phyloP scores from a whole-genome alignment of 345 rosid species.

The Citrus mangshanensis region DNA sequence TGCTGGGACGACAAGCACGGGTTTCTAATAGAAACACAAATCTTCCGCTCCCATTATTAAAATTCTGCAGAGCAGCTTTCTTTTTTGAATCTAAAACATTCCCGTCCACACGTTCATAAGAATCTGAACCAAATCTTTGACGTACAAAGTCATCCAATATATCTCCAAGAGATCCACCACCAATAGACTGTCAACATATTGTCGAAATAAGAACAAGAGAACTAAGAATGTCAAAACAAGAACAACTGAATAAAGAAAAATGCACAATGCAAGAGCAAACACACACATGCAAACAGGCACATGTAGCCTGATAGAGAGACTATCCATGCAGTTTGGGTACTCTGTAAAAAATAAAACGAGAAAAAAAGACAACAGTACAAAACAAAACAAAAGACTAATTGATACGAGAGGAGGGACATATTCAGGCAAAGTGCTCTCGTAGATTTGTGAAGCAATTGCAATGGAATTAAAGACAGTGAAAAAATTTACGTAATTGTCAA shows the following conservation, averaged over 20 bases:
- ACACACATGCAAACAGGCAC: not conserved
- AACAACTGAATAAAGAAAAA: slow-evolving; percentile 3
- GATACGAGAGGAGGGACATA: not conserved
- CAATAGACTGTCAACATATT: slow-evolving; percentile 45
- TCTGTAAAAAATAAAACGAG: too few relatives aligned
- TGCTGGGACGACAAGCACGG: slow-evolving; percentile 70
- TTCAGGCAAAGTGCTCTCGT: not conserved
- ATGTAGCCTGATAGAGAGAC: not conserved
- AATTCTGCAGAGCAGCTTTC: slow-evolving; percentile 53
- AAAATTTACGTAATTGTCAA: not conserved
- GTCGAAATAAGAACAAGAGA: slow-evolving; percentile 8
- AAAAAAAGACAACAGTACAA: too few relatives aligned
- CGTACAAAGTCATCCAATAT: slow-evolving; percentile 78
- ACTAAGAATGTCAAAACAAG: slow-evolving; percentile 5
- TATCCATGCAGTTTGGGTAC: not conserved
- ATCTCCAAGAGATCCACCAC: slow-evolving; percentile 62
- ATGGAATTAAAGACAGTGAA: not conserved
- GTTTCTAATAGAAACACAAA: slow-evolving; percentile 82
- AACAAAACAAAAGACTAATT: not conserved
- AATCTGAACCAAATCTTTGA: slow-evolving; percentile 69
- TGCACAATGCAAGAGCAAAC: not conserved
- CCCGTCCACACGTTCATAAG: slow-evolving; percentile 75
- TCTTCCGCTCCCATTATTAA: slow-evolving; percentile 64
- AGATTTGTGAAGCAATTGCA: not conserved
- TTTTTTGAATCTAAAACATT: slow-evolving; percentile 40